Percentiles rank a stretch among this genome's conserved stretches.
phyloP scores from a whole-genome alignment of 1,284 basidiomycete species.

The Ganoderma sp. region DNA sequence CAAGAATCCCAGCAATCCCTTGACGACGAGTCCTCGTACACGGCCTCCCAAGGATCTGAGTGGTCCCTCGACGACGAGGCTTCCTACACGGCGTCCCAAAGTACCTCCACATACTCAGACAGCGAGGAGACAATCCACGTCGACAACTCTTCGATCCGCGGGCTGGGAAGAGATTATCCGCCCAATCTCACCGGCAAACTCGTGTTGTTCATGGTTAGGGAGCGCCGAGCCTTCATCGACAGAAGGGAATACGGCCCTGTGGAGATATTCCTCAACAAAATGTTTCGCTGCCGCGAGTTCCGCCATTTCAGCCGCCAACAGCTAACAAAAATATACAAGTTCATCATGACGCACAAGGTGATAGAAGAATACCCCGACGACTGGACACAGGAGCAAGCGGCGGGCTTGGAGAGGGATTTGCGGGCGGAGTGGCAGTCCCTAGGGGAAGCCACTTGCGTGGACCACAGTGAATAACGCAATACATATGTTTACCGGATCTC shows the following conservation, averaged over 20 bases:
- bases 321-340: conserved; percentile 9
- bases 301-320: background rate
- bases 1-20: background rate
- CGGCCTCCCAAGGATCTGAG: background rate
- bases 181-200: background rate
- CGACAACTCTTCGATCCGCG: no score
- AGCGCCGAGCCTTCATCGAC: background rate
- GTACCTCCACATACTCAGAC: background rate
- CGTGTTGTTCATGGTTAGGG: background rate
- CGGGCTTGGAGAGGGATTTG: background rate
- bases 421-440: background rate
- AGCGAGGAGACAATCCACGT: background rate
- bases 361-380: background rate
- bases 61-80: background rate
- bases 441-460: background rate
- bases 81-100: background rate
- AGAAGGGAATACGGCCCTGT: background rate
- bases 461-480: background rate
- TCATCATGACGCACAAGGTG: background rate
- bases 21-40: background rate
- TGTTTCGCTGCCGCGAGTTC: background rate
- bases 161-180: background rate
- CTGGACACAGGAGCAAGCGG: background rate
- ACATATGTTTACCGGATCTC: conserved; percentile 54
- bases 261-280: background rate